phyloP scores from a whole-genome alignment of 805 yeast species.

The Ogataea siamensis region DNA sequence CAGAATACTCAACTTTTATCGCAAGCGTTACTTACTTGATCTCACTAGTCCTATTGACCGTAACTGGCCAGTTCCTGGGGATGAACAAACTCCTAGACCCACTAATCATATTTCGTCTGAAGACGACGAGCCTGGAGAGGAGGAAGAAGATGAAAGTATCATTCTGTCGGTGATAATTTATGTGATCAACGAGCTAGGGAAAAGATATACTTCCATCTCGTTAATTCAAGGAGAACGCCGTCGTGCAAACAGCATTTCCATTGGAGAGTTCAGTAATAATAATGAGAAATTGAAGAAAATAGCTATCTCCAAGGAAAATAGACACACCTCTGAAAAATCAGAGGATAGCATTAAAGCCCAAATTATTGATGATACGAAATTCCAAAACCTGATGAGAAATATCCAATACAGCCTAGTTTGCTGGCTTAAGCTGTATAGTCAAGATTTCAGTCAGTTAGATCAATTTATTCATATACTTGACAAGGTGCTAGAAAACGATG shows the following conservation, averaged over 20 bases:
- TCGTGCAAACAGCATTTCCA: slow-evolving; percentile 27
- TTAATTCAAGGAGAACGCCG: slow-evolving; percentile 9
- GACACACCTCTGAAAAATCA: slow-evolving; percentile 11
- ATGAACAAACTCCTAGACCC: slow-evolving; percentile 2
- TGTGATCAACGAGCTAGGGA: slow-evolving; percentile 30
- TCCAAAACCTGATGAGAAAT: slow-evolving; percentile 27
- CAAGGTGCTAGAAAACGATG: slow-evolving; percentile 19
- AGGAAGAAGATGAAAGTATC: slow-evolving; percentile 29
- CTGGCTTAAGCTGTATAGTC: slow-evolving; percentile 27
- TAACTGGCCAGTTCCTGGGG: slow-evolving; percentile 20
- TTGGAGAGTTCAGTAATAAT: slow-evolving; percentile 30
- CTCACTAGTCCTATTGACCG: slow-evolving; percentile 21
- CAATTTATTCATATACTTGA: slow-evolving; percentile 15
- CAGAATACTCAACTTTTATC: slow-evolving; percentile 40
- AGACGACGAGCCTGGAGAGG: slow-evolving; percentile 19
- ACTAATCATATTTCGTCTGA: slow-evolving; percentile 11
- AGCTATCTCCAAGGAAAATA: slow-evolving; percentile 14
- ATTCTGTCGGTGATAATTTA: slow-evolving; percentile 31
- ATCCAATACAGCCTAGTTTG: slow-evolving; percentile 25
- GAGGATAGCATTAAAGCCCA: slow-evolving; percentile 24
- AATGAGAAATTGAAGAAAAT: slow-evolving; percentile 26
- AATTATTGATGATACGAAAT: slow-evolving; percentile 25
- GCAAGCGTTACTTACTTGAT: slow-evolving; percentile 26
- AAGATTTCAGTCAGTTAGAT: slow-evolving; percentile 15
- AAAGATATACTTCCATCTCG: slow-evolving; percentile 13